phyloP scores from a whole-genome alignment of 495 filamentous ascomycete species.

The Podospora tetraspora region DNA sequence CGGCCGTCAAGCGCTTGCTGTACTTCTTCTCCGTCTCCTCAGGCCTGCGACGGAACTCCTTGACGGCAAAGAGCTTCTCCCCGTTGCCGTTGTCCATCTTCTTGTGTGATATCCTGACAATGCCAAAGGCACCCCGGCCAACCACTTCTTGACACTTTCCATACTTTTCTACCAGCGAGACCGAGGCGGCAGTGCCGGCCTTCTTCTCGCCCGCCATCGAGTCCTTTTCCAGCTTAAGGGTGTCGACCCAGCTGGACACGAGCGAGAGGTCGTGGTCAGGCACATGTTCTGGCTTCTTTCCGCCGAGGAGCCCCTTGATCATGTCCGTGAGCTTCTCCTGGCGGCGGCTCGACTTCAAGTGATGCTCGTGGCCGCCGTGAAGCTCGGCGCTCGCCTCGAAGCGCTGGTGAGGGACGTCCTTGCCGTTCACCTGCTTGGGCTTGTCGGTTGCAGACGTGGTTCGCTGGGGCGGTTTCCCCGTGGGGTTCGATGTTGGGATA shows the following conservation, averaged over 20 bases:
- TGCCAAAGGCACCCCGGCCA: slow-evolving; percentile 94
- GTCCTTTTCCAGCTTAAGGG: slow-evolving; percentile 82
- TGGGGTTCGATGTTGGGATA: slow-evolving; percentile 14
- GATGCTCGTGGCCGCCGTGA: slow-evolving; percentile 71
- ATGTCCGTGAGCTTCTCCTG: slow-evolving; percentile 96
- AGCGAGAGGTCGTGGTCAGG: slow-evolving; percentile 81
- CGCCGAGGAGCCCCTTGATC: slow-evolving; percentile 75
- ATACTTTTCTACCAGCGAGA: slow-evolving; percentile 89
- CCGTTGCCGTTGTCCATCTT: slow-evolving; percentile 72
- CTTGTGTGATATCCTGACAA: slow-evolving; percentile 98
- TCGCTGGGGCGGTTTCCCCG: slow-evolving; percentile 26
- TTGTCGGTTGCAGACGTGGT: slow-evolving; percentile 32
- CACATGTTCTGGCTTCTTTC: slow-evolving; percentile 67
- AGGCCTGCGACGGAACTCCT: slow-evolving; percentile 92
- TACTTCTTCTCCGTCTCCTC: slow-evolving; percentile 95
- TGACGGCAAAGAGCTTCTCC: slow-evolving; percentile 95
- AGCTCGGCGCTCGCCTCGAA: slow-evolving; percentile 38
- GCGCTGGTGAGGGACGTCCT: slow-evolving; percentile 33
- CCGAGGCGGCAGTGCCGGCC: slow-evolving; percentile 68
- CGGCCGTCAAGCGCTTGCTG: slow-evolving; percentile 94
- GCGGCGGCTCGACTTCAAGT: slow-evolving; percentile 77
- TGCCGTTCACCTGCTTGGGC: slow-evolving; percentile 23
- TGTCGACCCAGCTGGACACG: slow-evolving; percentile 94
- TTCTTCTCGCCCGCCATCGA: slow-evolving; percentile 65
- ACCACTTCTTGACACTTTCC: slow-evolving; percentile 98